Evolutionary conservation across 495 filamentous ascomycete species (phyloP), one percentile per base, ranked within the genome.

Genomic region (Aspergillus conjunctus): DNA sequence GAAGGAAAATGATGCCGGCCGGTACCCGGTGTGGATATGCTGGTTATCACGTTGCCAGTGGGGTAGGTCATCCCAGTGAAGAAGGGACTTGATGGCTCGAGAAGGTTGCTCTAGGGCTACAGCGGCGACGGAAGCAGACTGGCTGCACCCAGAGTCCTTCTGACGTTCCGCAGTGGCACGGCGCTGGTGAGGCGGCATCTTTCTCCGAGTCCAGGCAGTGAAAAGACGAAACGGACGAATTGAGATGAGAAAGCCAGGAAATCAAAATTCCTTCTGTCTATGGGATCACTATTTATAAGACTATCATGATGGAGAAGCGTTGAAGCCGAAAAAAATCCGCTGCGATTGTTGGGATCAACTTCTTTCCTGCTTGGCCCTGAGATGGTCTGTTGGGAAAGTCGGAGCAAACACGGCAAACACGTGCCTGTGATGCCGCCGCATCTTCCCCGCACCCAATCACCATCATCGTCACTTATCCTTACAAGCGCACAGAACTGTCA

Each of bases 11-110:
- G 88, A 88, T 39, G 82, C 79, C 20, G 87, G 86, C 18, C 91
- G 87, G 68, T 93, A 93, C 57, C 88, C 87, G 18, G 79, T 81
- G 46, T 80, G 77, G 57, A 93, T 90, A 77, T 86, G 90, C 53
- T 87, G 85, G 66, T 93, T 93, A 67, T 93, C 90, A 66, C 83
- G 85, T 68, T 87, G 86, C 89, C 88, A 92, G 50, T 71, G 67
- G 2, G 84, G 83, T 33, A 91, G 68, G 45, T 91, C 86, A 60
- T 89, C 71, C 82, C 84, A 89, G 56, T 84, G 77, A 17, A 88
- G 66, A 45, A 82, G 73, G 48, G 63, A 72, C 46, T 68, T 74
- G 55, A 78, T 60, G 48, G 67, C 56, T 26, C 68, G 56, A 30
- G 71, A 66, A 33, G 74, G 70, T 32, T 68, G 62, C 17, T 76